phyloP scores from a whole-genome alignment of 129 eudicot genomes.

The Arctium lappa region DNA sequence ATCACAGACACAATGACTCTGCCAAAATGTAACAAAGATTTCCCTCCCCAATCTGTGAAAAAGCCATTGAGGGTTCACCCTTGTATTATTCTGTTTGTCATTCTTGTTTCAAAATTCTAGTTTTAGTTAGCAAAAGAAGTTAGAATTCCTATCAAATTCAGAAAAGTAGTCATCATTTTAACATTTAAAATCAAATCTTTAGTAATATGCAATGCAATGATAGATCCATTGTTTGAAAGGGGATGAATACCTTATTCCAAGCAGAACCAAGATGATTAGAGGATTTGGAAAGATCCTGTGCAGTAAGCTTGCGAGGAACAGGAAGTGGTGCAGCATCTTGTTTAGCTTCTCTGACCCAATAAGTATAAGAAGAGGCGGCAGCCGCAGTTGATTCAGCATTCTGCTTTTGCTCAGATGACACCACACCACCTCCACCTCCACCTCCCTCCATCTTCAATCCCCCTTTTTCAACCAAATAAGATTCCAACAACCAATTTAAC shows the following conservation, averaged over 20 bases:
- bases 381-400: constrained; percentile 31
- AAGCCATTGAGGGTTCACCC: neutral
- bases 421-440: constrained; percentile 37
- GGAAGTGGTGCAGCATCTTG: constrained; percentile 90
- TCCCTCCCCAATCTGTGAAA: neutral
- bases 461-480: neutral
- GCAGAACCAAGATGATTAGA: constrained; percentile 92
- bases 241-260: constrained; percentile 69
- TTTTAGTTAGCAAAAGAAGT: neutral
- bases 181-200: neutral
- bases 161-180: neutral
- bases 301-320: constrained; percentile 68
- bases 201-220: neutral
- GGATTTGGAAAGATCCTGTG: constrained; percentile 42
- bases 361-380: constrained; percentile 60
- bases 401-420: constrained; percentile 46
- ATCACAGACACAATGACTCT: neutral
- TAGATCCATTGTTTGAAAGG: neutral
- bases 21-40: too few species aligned
- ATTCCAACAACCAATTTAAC: neutral
- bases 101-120: neutral
- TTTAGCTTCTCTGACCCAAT: constrained; percentile 72
- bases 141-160: neutral
- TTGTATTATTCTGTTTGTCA: neutral
- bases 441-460: constrained; percentile 40